Percentiles rank a stretch among this genome's conserved stretches.
phyloP scores from a whole-genome alignment of 371 early-diverging fungal species.

The Dichotomocladium elegans region DNA sequence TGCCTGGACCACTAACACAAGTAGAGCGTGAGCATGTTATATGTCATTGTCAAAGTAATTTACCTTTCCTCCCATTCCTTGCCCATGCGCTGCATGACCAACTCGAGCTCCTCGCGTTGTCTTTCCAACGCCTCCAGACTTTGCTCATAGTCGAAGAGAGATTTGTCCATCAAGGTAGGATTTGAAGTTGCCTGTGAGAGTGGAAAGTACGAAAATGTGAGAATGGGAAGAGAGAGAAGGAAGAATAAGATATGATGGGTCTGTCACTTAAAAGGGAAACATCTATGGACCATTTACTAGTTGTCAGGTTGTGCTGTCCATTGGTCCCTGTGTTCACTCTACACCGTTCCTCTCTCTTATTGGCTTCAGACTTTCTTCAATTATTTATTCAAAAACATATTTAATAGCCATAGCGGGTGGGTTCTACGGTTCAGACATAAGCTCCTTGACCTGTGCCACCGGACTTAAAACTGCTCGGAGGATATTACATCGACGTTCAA shows the following conservation, averaged over 20 bases:
- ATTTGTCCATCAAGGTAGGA: constrained; percentile 43
- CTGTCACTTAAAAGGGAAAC: background rate
- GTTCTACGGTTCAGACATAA: no score
- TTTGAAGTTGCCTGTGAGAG: no score
- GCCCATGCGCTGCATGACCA: constrained; percentile 44
- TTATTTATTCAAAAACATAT: background rate
- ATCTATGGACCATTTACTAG: background rate
- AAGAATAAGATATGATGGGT: constrained; percentile 1
- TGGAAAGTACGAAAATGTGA: background rate
- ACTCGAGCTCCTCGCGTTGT: constrained; percentile 37
- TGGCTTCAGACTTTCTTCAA: no score
- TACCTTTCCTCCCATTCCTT: constrained; percentile 54
- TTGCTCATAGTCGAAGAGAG: constrained; percentile 43
- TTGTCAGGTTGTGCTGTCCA: no score
- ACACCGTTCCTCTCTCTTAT: background rate
- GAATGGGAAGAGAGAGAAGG: constrained; percentile 3
- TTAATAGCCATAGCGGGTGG: background rate
- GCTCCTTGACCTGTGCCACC: constrained; percentile 7
- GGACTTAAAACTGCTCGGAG: constrained; percentile 21
- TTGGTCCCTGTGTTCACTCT: no score
- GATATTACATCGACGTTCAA: constrained; percentile 38
- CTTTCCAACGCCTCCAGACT: constrained; percentile 39
- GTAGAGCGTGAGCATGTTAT: no score
- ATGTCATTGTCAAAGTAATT: background rate
- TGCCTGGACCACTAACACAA: constrained; percentile 39